Evolutionary conservation across 768 basidiomycete genomes (phyloP).

Genomic region (Leccinum variicolor): DNA sequence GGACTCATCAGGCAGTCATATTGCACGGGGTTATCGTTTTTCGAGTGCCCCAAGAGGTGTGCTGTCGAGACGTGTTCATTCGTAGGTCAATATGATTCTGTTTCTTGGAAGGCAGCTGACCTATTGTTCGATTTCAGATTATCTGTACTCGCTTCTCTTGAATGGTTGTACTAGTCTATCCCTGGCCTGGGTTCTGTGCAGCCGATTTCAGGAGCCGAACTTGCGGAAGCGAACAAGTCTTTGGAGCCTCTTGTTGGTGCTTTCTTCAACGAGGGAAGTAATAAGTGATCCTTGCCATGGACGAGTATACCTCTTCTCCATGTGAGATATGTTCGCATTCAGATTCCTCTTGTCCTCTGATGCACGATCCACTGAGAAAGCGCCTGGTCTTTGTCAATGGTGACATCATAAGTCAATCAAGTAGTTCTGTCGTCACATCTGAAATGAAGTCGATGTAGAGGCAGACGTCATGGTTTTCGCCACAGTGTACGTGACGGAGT

Average conservation of each 20-base stretch:
- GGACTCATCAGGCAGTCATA: slow-evolving; percentile 54
- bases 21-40: slow-evolving; percentile 33
- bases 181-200: background rate
- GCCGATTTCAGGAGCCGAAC: background rate
- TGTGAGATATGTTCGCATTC: background rate
- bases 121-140: background rate
- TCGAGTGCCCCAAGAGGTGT: background rate
- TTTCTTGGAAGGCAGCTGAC: slow-evolving; percentile 1
- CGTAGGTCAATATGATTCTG: background rate
- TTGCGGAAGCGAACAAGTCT: slow-evolving; percentile 3
- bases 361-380: background rate
- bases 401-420: slow-evolving; percentile 43
- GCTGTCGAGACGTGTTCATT: background rate
- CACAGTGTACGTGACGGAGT: background rate
- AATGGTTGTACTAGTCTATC: background rate
- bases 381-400: slow-evolving; percentile 31
- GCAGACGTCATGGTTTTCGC: slow-evolving; percentile 24
- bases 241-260: background rate
- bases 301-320: background rate
- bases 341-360: background rate
- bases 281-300: background rate
- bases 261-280: slow-evolving; percentile 1
- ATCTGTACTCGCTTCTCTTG: background rate
- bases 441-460: slow-evolving; percentile 20
- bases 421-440: slow-evolving; percentile 20